Evolutionary conservation across 2,329 filamentous ascomycete species (phyloP), one percentile per base, ranked within the genome.

Genomic region (Aspergillus intermedius): DNA sequence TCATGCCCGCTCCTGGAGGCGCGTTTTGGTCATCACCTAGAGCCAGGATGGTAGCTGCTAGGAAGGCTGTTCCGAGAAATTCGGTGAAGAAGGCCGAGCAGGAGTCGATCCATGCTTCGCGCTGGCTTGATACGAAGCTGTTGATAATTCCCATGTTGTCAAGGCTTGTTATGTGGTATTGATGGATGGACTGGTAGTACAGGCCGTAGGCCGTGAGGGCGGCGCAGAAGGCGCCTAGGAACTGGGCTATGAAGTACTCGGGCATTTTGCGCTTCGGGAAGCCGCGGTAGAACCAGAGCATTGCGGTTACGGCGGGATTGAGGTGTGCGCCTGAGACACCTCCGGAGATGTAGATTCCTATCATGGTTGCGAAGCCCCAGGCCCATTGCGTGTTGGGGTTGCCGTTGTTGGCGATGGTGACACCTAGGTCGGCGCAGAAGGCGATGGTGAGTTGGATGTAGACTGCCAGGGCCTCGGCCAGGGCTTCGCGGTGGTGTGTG

Each of bases 361-460:
- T 65, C 74, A 80, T 82, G 19, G 73, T 72, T 1, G 74, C 77
- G 12, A 81, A 66, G 1, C 78, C 79, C 78, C 78, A 81, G 4
- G 73, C 69, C 69, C 67, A 74, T 22, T 62, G 59, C 3, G 71
- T 71, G 51, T 71, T 68, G 3, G 72, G 72, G 28, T 74, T 77
- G 1, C 69, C 70, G 1, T 65, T 59, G 15, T 60, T 51, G 19
- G 62, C 61, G 12, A 65, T 30, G 10, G 72, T 72, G 25, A 77
- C 70, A 1, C 70, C 69, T 1, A 79, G 63, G 48, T 79, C 74
- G 10, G 72, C 72, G 44, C 69, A 74, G 50, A 81, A 74, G 5
- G 77, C 78, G 19, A 80, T 68, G 5, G 68, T 71, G 46, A 71
- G 63, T 49, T 65, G 56, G 3, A 63, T 57, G 42, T 62, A 62